A percentile compares a stretch with the other conserved stretches of the same genome.
phyloP scores from a whole-genome alignment of 2,329 filamentous ascomycete genomes.

The Aspergillus ochraceus region DNA sequence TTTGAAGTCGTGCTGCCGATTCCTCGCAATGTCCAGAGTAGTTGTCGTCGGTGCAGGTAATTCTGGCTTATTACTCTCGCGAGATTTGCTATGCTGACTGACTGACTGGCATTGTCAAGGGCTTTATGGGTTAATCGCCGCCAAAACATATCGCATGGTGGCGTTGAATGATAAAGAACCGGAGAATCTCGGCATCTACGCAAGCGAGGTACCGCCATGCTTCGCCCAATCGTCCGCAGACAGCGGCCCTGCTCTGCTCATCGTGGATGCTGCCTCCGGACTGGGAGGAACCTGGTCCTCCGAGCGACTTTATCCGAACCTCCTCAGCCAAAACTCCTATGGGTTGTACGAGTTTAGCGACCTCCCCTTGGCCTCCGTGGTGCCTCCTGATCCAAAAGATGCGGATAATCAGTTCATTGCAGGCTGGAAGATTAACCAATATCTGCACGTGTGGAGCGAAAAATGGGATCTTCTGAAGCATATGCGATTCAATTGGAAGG shows the following conservation, averaged over 20 bases:
- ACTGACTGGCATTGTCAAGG: background rate
- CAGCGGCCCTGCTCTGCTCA: slow-evolving; percentile 13
- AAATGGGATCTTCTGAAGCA: slow-evolving; percentile 24
- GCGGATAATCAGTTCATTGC: slow-evolving; percentile 21
- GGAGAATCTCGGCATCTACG: slow-evolving; percentile 3
- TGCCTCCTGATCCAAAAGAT: slow-evolving; percentile 12
- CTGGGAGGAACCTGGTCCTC: slow-evolving; percentile 29
- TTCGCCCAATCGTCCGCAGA: slow-evolving; percentile 6
- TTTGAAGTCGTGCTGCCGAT: too few relatives aligned
- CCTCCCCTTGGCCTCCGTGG: slow-evolving; percentile 17
- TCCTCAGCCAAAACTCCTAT: slow-evolving; percentile 29
- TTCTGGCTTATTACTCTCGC: background rate
- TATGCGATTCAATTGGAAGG: slow-evolving; percentile 27
- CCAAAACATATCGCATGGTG: slow-evolving; percentile 30
- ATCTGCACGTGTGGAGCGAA: slow-evolving; percentile 23
- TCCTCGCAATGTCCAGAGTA: background rate
- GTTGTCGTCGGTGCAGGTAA: background rate
- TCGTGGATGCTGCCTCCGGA: slow-evolving; percentile 26
- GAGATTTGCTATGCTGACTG: background rate
- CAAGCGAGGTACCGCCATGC: slow-evolving; percentile 6
- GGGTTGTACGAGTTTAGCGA: slow-evolving; percentile 32
- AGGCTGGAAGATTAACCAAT: slow-evolving; percentile 27
- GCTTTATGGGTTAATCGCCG: slow-evolving; percentile 28
- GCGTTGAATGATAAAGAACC: slow-evolving; percentile 1
- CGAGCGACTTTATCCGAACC: slow-evolving; percentile 29